Percentiles rank a stretch among this genome's conserved stretches.
These are phyloP conservation scores for Millerago galiae DNA, from an alignment of 805 yeast genomes.

Conservation along the genomic window DNA sequence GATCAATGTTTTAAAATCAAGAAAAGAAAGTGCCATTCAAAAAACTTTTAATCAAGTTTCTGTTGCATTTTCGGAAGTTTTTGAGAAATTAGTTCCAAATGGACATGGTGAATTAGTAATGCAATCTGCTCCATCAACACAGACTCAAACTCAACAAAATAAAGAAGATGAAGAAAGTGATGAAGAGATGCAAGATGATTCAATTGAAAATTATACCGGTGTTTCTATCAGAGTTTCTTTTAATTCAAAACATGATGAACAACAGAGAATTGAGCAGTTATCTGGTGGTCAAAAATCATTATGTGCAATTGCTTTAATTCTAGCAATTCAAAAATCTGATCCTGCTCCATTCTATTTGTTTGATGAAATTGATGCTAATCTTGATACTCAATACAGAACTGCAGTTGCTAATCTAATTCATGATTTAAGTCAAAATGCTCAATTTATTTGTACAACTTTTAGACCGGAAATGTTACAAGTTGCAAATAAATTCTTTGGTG, in stretches of 20 bases:
- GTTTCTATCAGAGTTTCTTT: constrained; percentile 85
- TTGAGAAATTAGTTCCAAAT: constrained; percentile 74
- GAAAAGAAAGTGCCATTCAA: constrained; percentile 78
- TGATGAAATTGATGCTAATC: constrained; percentile 94
- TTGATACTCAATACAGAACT: constrained; percentile 86
- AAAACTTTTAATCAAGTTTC: constrained; percentile 75
- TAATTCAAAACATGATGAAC: constrained; percentile 80
- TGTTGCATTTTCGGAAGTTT: constrained; percentile 63
- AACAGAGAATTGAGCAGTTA: constrained; percentile 79
- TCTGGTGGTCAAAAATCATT: constrained; percentile 96
- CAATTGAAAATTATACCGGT: constrained; percentile 58
- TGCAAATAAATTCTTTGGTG: constrained; percentile 85
- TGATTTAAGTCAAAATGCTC: constrained; percentile 62
- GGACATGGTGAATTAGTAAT: constrained; percentile 75
- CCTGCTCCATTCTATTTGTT: constrained; percentile 96
- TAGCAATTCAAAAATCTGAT: constrained; percentile 91
- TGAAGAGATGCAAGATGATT: constrained; percentile 14
- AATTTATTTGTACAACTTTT: constrained; percentile 94
- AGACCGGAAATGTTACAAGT: constrained; percentile 86
- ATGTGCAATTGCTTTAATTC: constrained; percentile 90
- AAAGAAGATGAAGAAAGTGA: constrained; percentile 21
- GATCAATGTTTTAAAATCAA: constrained; percentile 60
- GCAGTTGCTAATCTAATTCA: constrained; percentile 77
- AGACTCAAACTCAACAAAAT: constrained; percentile 9
- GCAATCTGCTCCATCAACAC: constrained; percentile 24